These are phyloP conservation scores for Metroxylon sagu DNA, from an alignment of 176 grass and related monocot species.

Conservation along the genomic window DNA sequence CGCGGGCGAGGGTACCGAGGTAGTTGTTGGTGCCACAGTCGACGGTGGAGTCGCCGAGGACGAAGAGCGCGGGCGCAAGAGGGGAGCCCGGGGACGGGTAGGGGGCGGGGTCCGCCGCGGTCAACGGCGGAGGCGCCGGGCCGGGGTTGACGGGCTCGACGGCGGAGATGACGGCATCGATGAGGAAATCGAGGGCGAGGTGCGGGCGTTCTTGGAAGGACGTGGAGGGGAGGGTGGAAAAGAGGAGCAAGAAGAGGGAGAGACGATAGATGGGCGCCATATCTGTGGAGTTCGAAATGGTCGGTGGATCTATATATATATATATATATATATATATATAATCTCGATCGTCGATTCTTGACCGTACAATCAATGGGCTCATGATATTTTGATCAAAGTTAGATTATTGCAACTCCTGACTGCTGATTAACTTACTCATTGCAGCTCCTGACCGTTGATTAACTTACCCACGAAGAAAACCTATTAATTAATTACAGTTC, in stretches of 20 bases:
- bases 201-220: background rate
- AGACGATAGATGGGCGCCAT: background rate
- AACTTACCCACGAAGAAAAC: too few species aligned
- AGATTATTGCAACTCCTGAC: too few species aligned
- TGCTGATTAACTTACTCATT: too few species aligned
- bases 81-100: conserved; percentile 8
- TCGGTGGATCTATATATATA: too few species aligned
- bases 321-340: too few species aligned
- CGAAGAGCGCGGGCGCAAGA: conserved; percentile 58
- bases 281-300: too few species aligned
- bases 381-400: too few species aligned
- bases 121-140: background rate
- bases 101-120: background rate
- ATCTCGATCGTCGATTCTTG: too few species aligned
- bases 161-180: background rate
- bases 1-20: conserved; percentile 60
- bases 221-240: background rate
- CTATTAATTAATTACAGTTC: too few species aligned
- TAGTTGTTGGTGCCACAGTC: conserved; percentile 89
- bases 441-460: too few species aligned
- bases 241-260: background rate
- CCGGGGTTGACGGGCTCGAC: background rate
- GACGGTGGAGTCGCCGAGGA: conserved; percentile 70
- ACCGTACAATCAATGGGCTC: too few species aligned
- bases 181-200: background rate